These are phyloP conservation scores for Boletus subluridellus DNA, from an alignment of 1,284 basidiomycete genomes.

Conservation along the genomic window DNA sequence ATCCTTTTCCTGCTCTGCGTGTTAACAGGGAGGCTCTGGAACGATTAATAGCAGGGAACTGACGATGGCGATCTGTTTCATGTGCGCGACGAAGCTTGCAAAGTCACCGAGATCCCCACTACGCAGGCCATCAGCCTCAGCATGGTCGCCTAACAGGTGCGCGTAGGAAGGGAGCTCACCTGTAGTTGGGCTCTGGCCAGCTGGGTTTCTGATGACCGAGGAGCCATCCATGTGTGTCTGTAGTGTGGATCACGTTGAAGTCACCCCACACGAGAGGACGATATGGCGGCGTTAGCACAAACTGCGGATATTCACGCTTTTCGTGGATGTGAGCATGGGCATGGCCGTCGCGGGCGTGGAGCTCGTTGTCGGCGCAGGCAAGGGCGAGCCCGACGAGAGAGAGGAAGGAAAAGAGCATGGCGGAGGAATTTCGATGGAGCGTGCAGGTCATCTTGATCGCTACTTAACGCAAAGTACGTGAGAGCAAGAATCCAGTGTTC, in stretches of 20 bases:
- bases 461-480: neutral
- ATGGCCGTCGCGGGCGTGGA: conserved; percentile 12
- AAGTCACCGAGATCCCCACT: conserved; percentile 79
- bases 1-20: conserved; percentile 48
- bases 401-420: conserved; percentile 23
- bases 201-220: conserved; percentile 68
- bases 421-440: neutral
- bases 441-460: neutral
- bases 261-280: conserved; percentile 72
- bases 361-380: conserved; percentile 21
- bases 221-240: conserved; percentile 79
- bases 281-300: conserved; percentile 52
- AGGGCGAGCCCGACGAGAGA: conserved; percentile 17
- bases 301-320: conserved; percentile 43
- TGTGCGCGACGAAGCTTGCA: conserved; percentile 74
- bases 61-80: conserved; percentile 68
- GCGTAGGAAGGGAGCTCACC: conserved; percentile 34
- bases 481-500: neutral
- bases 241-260: conserved; percentile 72
- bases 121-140: conserved; percentile 4
- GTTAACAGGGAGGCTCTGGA: neutral
- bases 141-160: neutral
- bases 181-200: conserved; percentile 74
- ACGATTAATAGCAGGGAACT: conserved; percentile 17
- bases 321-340: conserved; percentile 35